Percentiles rank a stretch among this genome's conserved stretches.
Evolutionary conservation across 768 basidiomycete genomes (phyloP).

Genomic region (Coprinellus aureogranulatus): DNA sequence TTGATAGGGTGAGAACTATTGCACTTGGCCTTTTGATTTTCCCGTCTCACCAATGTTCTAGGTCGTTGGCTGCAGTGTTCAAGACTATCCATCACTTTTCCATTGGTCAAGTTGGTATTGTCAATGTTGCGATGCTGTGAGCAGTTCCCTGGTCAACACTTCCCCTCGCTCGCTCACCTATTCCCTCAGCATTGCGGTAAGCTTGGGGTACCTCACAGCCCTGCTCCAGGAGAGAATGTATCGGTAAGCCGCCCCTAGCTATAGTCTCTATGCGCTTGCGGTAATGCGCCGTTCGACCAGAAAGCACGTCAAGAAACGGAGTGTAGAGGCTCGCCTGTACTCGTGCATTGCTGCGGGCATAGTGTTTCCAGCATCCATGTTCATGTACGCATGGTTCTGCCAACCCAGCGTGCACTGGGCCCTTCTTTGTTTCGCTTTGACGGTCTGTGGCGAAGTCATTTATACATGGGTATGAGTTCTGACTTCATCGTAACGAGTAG

Average conservation of each 20-base stretch:
- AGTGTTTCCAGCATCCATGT: conserved; percentile 53
- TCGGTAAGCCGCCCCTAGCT: conserved; percentile 28
- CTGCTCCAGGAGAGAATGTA: conserved; percentile 46
- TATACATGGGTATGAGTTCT: too few species aligned
- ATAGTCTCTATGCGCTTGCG: not conserved
- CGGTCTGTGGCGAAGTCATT: conserved; percentile 21
- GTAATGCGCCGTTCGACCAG: conserved; percentile 14
- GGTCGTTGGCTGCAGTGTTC: conserved; percentile 60
- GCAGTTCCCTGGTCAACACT: conserved; percentile 12
- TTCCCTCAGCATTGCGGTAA: conserved; percentile 43
- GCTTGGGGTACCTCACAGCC: conserved; percentile 44
- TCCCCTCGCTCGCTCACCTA: conserved; percentile 4
- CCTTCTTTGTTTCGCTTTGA: conserved; percentile 47
- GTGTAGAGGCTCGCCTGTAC: conserved; percentile 54
- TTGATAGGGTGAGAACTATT: conserved; percentile 40
- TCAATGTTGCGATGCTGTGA: conserved; percentile 55
- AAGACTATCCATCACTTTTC: conserved; percentile 53
- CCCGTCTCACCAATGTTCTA: conserved; percentile 15
- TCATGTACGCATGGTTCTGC: conserved; percentile 68
- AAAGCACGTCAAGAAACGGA: conserved; percentile 22
- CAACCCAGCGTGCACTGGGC: conserved; percentile 55
- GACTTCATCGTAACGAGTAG: conserved; percentile 19
- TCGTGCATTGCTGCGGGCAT: conserved; percentile 46
- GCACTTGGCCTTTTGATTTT: conserved; percentile 28
- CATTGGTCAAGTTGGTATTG: conserved; percentile 53